Conservation (phyloP, 768 basidiomycete genomes). For the Termitomyces sp. region DNA sequence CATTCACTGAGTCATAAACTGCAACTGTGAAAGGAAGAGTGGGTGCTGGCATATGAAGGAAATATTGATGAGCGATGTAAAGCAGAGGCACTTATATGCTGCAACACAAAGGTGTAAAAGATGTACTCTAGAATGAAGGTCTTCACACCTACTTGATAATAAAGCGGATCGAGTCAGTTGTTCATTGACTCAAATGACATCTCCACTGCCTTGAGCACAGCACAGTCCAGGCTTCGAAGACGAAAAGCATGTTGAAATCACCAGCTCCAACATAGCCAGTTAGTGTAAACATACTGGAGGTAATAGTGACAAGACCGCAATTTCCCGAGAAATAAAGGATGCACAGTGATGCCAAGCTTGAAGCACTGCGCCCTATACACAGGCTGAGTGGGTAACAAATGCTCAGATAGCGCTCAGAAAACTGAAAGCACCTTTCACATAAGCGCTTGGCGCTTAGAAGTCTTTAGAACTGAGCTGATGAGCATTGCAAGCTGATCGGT, state of each 20-base stretch:
- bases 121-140: not conserved
- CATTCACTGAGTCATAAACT: slow-evolving; percentile 20
- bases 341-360: not conserved
- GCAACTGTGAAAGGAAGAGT: not conserved
- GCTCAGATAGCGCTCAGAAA: not conserved
- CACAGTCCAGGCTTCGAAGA: not conserved
- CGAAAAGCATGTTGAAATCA: not conserved
- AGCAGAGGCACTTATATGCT: not conserved
- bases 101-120: not conserved
- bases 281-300: not conserved
- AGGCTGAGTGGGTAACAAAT: not conserved
- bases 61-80: not conserved
- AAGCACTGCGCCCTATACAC: not conserved
- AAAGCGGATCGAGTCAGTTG: not conserved
- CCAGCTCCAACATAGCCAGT: not conserved
- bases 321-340: not conserved
- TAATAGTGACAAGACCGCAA: not conserved
- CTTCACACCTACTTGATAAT: slow-evolving; percentile 4
- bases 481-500: not conserved
- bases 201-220: slow-evolving; percentile 1
- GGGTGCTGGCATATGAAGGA: slow-evolving; percentile 2
- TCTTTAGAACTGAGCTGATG: not conserved
- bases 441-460: not conserved
- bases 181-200: not conserved
- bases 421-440: not conserved